Evolutionary conservation across 768 basidiomycete species (phyloP).

Genomic region (Tulasnella sp.): DNA sequence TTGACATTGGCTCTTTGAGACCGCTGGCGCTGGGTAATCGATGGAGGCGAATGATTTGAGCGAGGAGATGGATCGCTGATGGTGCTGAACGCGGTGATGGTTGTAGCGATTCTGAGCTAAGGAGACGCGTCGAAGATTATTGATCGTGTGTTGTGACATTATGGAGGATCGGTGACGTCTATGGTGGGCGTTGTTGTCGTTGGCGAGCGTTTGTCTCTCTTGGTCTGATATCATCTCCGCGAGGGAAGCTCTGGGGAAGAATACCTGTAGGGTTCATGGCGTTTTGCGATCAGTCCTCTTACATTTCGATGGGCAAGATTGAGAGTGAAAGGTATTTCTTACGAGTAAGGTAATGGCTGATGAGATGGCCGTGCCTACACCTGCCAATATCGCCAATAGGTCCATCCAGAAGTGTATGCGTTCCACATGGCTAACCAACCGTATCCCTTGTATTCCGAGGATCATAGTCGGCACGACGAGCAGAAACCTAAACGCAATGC

Average conservation of each 20-base stretch:
- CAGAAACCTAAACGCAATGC: constrained; percentile 62
- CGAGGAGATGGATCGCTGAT: background rate
- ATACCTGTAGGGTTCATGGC: constrained; percentile 28
- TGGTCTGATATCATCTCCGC: constrained; percentile 31
- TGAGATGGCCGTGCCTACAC: constrained; percentile 50
- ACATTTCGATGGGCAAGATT: too few relatives aligned
- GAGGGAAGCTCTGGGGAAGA: constrained; percentile 70
- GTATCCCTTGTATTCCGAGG: constrained; percentile 59
- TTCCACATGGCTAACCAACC: constrained; percentile 17
- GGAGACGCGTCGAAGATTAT: background rate
- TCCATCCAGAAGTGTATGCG: constrained; percentile 30
- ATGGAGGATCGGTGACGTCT: background rate
- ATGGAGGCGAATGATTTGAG: background rate
- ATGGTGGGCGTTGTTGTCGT: background rate
- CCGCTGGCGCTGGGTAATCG: background rate
- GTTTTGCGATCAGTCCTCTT: background rate
- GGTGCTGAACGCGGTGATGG: too few relatives aligned
- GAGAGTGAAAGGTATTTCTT: background rate
- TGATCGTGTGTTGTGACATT: background rate
- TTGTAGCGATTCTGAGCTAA: too few relatives aligned
- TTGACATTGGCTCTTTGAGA: background rate
- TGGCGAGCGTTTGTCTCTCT: background rate
- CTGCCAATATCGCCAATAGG: constrained; percentile 45
- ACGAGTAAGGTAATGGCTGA: constrained; percentile 62
- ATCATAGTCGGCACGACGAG: constrained; percentile 55